phyloP scores from a whole-genome alignment of 148 eudicot genomes.

The Drosera capensis region DNA sequence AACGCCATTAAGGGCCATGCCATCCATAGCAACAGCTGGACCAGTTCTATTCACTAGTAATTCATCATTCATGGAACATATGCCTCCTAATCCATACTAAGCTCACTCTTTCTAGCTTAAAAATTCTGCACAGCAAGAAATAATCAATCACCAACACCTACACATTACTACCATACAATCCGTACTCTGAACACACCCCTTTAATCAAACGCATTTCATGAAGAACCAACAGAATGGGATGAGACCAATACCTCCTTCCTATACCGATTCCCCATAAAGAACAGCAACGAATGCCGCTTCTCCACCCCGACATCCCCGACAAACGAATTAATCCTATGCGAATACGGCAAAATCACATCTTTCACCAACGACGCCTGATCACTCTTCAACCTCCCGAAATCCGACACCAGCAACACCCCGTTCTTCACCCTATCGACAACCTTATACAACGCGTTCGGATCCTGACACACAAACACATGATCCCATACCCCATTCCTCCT shows the following conservation, averaged over 20 bases:
- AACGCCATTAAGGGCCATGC: too few species aligned
- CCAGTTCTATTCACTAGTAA: too few species aligned
- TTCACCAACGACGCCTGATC: conserved; percentile 78
- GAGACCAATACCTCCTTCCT: conserved; percentile 61
- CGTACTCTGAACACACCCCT: too few species aligned
- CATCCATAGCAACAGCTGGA: too few species aligned
- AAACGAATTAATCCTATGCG: conserved; percentile 62
- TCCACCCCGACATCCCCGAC: conserved; percentile 61
- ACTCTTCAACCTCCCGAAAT: conserved; percentile 73
- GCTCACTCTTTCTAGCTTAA: too few species aligned
- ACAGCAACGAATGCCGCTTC: conserved; percentile 56
- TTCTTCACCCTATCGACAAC: conserved; percentile 68
- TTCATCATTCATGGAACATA: too few species aligned
- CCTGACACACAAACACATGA: conserved; percentile 87
- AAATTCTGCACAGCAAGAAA: too few species aligned
- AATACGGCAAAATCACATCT: conserved; percentile 86
- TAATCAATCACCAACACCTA: too few species aligned
- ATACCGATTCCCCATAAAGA: conserved; percentile 93
- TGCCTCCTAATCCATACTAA: too few species aligned
- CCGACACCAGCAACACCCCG: conserved; percentile 71
- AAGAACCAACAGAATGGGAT: neutral
- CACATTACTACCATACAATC: too few species aligned
- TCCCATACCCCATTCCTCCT: conserved; percentile 92
- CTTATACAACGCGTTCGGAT: conserved; percentile 86
- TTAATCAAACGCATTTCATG: too few species aligned